A percentile compares a stretch with the other conserved stretches of the same genome.
These are phyloP conservation scores for Aspergillus ruber DNA, from an alignment of 2,329 filamentous ascomycete genomes.

Conservation along the genomic window DNA sequence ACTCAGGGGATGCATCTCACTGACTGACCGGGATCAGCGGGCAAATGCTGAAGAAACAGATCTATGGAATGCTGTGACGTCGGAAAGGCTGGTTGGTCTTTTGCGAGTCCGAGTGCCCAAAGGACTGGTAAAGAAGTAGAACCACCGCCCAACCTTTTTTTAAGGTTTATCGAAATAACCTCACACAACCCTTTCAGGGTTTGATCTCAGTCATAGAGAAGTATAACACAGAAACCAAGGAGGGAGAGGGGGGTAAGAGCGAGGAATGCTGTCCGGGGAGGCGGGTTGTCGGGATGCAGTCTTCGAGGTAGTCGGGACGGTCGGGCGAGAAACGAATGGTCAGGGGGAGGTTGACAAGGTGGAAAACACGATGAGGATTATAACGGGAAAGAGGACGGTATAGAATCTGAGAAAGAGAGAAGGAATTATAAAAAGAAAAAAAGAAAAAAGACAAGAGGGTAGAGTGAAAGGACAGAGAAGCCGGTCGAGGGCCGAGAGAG, in stretches of 20 bases:
- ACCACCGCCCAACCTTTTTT: conserved; percentile 10
- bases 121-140: neutral
- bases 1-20: conserved; percentile 25
- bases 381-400: neutral
- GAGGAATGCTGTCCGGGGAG: conserved; percentile 8
- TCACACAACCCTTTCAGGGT: conserved; percentile 3
- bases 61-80: conserved; percentile 15
- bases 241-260: conserved; percentile 1
- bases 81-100: neutral
- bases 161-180: conserved; percentile 8
- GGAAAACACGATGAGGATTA: conserved; percentile 1
- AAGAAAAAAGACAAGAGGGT: neutral
- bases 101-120: neutral
- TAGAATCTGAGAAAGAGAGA: neutral
- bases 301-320: conserved; percentile 1
- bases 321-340: neutral
- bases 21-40: conserved; percentile 22
- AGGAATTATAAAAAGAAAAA: neutral
- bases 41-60: conserved; percentile 18
- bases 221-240: neutral
- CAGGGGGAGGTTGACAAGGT: neutral
- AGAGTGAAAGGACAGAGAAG: neutral
- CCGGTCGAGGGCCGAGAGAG: neutral
- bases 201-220: conserved; percentile 12
- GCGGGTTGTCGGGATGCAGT: neutral